Percentiles rank a stretch among this genome's conserved stretches.
Conservation (phyloP, 192 early-diverging fungal genomes). For the Coemansia aciculifera region DNA sequence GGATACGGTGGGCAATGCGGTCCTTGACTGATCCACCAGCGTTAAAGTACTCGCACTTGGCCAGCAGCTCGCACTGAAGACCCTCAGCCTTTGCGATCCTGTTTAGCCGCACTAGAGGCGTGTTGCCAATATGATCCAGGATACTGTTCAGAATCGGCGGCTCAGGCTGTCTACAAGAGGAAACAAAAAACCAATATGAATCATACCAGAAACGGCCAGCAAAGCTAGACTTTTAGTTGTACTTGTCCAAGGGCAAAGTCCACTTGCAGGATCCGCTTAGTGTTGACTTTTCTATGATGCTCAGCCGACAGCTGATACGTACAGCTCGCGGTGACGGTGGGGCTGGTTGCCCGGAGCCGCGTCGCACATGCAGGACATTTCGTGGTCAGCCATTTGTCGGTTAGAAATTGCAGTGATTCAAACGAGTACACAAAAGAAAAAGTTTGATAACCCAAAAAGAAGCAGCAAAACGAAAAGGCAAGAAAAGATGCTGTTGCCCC, state of each 20-base stretch:
- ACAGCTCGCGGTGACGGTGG: conserved; percentile 54
- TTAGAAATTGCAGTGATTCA: neutral
- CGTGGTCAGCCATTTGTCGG: conserved; percentile 37
- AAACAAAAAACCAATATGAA: neutral
- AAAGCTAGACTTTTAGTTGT: neutral
- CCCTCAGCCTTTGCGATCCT: conserved; percentile 83
- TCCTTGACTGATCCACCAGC: conserved; percentile 99
- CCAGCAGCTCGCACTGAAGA: conserved; percentile 91
- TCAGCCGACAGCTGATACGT: conserved; percentile 10
- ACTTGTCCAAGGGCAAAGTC: neutral
- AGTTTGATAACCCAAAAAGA: neutral
- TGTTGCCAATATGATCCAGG: conserved; percentile 96
- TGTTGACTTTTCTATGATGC: neutral
- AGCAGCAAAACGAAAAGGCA: neutral
- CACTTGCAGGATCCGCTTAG: neutral
- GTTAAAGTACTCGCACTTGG: conserved; percentile 99
- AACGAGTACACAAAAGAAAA: neutral
- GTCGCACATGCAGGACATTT: conserved; percentile 52
- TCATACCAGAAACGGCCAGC: neutral
- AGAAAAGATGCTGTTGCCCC: neutral
- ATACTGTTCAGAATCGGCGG: conserved; percentile 83
- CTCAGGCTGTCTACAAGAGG: conserved; percentile 58
- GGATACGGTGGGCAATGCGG: conserved; percentile 94
- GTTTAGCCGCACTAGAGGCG: conserved; percentile 91
- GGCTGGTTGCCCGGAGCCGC: conserved; percentile 41